A percentile compares a stretch with the other conserved stretches of the same genome.
Evolutionary conservation across 495 filamentous ascomycete genomes (phyloP).

Genomic region (Rhypophila decipiens): DNA sequence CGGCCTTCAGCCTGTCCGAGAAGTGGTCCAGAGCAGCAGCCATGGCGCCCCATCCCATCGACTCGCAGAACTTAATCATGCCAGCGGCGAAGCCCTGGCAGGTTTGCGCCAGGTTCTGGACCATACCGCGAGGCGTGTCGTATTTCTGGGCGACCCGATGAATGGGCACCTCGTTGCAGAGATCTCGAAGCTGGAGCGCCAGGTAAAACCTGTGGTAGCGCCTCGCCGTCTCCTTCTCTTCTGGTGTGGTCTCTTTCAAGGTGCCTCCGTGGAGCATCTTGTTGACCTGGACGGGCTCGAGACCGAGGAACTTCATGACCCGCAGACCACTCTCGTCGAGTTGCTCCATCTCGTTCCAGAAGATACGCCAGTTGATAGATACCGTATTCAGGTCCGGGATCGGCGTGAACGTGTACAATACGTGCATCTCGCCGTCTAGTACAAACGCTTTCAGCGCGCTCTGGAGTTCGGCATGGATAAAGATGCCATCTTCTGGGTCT

Average conservation of each 20-base stretch:
- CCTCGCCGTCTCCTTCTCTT: slow-evolving; percentile 53
- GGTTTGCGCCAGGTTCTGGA: slow-evolving; percentile 68
- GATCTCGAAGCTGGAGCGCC: slow-evolving; percentile 72
- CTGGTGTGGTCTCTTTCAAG: slow-evolving; percentile 56
- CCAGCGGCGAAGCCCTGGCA: slow-evolving; percentile 76
- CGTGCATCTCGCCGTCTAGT: slow-evolving; percentile 80
- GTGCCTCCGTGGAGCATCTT: slow-evolving; percentile 66
- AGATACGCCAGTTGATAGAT: slow-evolving; percentile 65
- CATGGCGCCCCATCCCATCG: slow-evolving; percentile 69
- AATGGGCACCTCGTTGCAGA: slow-evolving; percentile 74
- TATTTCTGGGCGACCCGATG: slow-evolving; percentile 65
- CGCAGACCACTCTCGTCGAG: slow-evolving; percentile 67
- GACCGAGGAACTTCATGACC: slow-evolving; percentile 61
- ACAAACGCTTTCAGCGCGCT: slow-evolving; percentile 68
- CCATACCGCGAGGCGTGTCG: slow-evolving; percentile 58
- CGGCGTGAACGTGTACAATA: slow-evolving; percentile 76
- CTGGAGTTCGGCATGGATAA: slow-evolving; percentile 63
- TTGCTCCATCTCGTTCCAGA: slow-evolving; percentile 61
- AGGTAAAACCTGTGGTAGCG: slow-evolving; percentile 75
- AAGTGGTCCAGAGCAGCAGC: slow-evolving; percentile 74
- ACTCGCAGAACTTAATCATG: slow-evolving; percentile 68
- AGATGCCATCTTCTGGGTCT: slow-evolving; percentile 70
- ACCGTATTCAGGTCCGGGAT: slow-evolving; percentile 45
- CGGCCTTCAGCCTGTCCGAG: slow-evolving; percentile 65
- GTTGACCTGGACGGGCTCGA: slow-evolving; percentile 65